phyloP scores from a whole-genome alignment of 345 rosid genomes.

The Populus tremula region DNA sequence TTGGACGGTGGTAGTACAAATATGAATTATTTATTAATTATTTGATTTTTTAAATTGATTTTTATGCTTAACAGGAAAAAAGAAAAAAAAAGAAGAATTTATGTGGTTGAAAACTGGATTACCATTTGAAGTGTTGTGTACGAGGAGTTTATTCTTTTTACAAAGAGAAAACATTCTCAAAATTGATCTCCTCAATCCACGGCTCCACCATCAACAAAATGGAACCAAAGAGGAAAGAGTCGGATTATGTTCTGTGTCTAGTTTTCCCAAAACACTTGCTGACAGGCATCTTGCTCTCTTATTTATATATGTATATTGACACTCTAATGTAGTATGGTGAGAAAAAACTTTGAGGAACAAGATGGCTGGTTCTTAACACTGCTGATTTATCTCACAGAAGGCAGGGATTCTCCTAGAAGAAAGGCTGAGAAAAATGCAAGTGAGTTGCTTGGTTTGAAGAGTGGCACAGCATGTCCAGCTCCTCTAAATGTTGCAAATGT shows the following conservation, averaged over 20 bases:
- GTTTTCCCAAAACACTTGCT: neutral
- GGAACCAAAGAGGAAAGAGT: too few species aligned
- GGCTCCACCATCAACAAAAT: too few species aligned
- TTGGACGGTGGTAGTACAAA: too few species aligned
- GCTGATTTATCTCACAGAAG: conserved; percentile 12
- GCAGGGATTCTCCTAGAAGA: conserved; percentile 47
- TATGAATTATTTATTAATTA: too few species aligned
- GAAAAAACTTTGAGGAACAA: conserved; percentile 3
- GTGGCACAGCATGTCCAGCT: conserved; percentile 97
- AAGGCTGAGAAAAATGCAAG: conserved; percentile 70
- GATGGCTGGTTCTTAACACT: neutral
- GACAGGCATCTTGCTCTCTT: neutral
- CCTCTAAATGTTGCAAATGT: conserved; percentile 91
- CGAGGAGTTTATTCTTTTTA: neutral
- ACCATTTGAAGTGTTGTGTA: neutral
- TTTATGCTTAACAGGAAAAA: too few species aligned
- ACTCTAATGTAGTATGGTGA: neutral
- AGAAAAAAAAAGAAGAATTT: too few species aligned
- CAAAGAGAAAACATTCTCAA: neutral
- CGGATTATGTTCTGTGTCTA: neutral
- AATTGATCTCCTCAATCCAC: too few species aligned
- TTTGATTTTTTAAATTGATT: too few species aligned
- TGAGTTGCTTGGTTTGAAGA: conserved; percentile 71
- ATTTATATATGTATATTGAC: neutral
- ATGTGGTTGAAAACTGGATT: neutral